phyloP scores from a whole-genome alignment of 495 filamentous ascomycete species.

The Trichocladium uniseriatum region DNA sequence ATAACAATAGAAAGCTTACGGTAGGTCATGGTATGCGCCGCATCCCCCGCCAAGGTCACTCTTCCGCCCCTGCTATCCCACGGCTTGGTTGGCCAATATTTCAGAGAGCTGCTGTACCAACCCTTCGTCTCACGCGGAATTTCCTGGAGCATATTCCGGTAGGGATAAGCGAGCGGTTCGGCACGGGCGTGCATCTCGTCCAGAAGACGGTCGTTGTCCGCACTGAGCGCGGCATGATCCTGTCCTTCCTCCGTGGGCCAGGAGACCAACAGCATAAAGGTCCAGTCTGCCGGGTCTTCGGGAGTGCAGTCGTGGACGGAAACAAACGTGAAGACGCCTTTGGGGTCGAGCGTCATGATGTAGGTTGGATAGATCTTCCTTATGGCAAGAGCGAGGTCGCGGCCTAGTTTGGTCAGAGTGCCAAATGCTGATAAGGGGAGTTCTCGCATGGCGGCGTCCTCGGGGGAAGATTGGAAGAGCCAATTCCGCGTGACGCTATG shows the following conservation, averaged over 20 bases:
- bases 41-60: conserved; percentile 43
- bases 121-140: conserved; percentile 11
- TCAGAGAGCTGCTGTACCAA: conserved; percentile 5
- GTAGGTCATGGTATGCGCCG: conserved; percentile 43
- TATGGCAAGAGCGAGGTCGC: conserved; percentile 18
- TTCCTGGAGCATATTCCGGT: conserved; percentile 12
- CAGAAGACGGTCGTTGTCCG: conserved; percentile 1
- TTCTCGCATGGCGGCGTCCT: conserved; percentile 15
- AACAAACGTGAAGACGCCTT: conserved; percentile 14
- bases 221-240: conserved; percentile 2
- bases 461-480: conserved; percentile 23
- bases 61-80: conserved; percentile 35
- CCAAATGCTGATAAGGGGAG: conserved; percentile 8
- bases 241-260: conserved; percentile 14
- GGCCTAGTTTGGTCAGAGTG: conserved; percentile 9
- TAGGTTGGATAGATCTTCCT: conserved; percentile 22
- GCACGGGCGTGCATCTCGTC: conserved; percentile 4
- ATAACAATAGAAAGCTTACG: conserved; percentile 11
- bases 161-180: conserved; percentile 12
- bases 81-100: conserved; percentile 24
- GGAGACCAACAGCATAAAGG: conserved; percentile 15
- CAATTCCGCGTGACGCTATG: conserved; percentile 30
- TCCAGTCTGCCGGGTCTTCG: conserved; percentile 17
- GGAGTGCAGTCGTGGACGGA: conserved; percentile 10
- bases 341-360: conserved; percentile 23